Evolutionary conservation across 2,329 filamentous ascomycete species (phyloP), one percentile per base, ranked within the genome.

Genomic region (Ophiostoma novo-ulmi): DNA sequence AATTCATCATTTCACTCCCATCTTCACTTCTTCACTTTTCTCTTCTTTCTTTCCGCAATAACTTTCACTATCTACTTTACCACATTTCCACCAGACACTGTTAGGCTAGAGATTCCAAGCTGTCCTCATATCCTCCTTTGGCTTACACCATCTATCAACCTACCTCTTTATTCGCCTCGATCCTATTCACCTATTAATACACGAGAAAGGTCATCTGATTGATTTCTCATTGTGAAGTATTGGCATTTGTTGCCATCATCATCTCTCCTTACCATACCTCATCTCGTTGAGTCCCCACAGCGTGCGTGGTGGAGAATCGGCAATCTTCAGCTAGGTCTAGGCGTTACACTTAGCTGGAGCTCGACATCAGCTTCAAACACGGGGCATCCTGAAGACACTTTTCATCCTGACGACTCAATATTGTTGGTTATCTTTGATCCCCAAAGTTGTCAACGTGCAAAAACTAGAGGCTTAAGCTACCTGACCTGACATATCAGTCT

Each of bases 261-360:
- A 58, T 35, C 14, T 55, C n/a, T 63, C 26, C n/a, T 48, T 5
- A 48, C 35, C 68, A 5, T 17, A 22, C 22, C 5, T 41, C 36
- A 55, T 58, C 22, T 58, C 26, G 26, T 36, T 35, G 58, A 26
- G 26, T 14, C 58, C 58, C 58, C 58, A 63, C 58, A 35, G 58
- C 22, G 52, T 58, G 13, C n/a, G 52, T 26, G 52, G 36, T 61
- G 11, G 22, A 63, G 31, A 31, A 11, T 13, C 22, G 52, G n/a
- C 58, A 63, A 35, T 63, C 58, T 17, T 63, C 58, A 63, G 58
- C 58, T 63, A 35, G 58, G 22, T 63, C 58, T 63, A 63, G 26
- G 6, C 26, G 26, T 22, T 31, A 48, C 44, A 48, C 26, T 17
- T 10, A 26, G 22, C 52, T 58, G 52, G 52, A 14, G 52, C 52